These are phyloP conservation scores for Vitellaria paradoxa DNA, from an alignment of 179 eudicot genomes.

Conservation along the genomic window DNA sequence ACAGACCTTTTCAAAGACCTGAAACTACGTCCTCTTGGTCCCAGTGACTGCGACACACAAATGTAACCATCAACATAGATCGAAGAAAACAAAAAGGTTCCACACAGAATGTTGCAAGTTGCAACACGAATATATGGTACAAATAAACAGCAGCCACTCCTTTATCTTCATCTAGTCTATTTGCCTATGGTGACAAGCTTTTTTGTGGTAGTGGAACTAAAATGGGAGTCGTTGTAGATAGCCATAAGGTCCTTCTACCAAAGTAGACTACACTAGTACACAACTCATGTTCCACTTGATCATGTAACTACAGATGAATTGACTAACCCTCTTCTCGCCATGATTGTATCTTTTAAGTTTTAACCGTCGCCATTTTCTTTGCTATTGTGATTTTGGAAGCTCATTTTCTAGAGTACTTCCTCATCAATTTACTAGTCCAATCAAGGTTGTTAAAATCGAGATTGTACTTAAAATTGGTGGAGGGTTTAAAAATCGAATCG, in stretches of 20 bases:
- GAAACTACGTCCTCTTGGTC: conserved; percentile 80
- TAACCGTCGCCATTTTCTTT: background rate
- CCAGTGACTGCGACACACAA: conserved; percentile 58
- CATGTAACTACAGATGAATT: background rate
- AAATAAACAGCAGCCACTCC: conserved; percentile 9
- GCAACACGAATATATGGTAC: background rate
- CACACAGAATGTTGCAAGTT: background rate
- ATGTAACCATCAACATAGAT: background rate
- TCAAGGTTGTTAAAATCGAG: no score
- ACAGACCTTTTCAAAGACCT: conserved; percentile 63
- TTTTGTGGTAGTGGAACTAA: background rate
- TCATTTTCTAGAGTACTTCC: background rate
- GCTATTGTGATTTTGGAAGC: no score
- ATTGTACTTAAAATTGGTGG: no score
- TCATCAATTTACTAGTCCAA: background rate
- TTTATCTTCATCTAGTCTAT: conserved; percentile 9
- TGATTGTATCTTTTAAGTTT: background rate
- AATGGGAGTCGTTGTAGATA: background rate
- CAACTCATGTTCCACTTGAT: background rate
- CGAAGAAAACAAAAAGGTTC: conserved; percentile 8
- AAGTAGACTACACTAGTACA: background rate
- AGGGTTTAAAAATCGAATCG: no score
- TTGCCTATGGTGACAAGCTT: background rate
- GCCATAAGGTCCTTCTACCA: background rate
- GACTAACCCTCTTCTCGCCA: background rate